Percentiles rank a stretch among this genome's conserved stretches.
phyloP scores from a whole-genome alignment of 1,284 basidiomycete species.

The Fomitopsis schrenkii region DNA sequence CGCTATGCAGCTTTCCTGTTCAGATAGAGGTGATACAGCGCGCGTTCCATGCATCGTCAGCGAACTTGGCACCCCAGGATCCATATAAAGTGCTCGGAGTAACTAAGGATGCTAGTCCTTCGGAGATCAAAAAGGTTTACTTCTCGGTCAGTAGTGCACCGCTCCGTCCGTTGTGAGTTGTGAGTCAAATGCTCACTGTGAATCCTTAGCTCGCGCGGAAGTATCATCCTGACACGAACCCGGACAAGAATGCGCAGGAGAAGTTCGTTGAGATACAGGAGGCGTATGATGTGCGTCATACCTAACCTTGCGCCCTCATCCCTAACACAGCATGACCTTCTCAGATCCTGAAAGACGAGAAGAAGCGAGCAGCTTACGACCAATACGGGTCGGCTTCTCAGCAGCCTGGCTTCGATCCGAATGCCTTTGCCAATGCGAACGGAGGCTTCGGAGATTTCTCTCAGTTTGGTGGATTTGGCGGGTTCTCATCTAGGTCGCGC shows the following conservation, averaged over 20 bases:
- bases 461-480: conserved; percentile 59
- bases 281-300: conserved; percentile 85
- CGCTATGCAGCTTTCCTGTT: not conserved
- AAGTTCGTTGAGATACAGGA: conserved; percentile 97
- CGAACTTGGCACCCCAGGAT: conserved; percentile 66
- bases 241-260: conserved; percentile 86
- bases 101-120: conserved; percentile 74
- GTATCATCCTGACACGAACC: conserved; percentile 97
- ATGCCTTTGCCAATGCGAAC: conserved; percentile 49
- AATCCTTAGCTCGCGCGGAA: conserved; percentile 85
- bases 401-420: conserved; percentile 90
- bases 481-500: conserved; percentile 27
- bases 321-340: conserved; percentile 10
- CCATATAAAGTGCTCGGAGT: conserved; percentile 93
- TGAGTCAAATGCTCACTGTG: not conserved
- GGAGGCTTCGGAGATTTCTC: conserved; percentile 63
- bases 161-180: too few relatives aligned
- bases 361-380: conserved; percentile 92
- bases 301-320: conserved; percentile 8
- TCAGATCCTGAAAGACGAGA: conserved; percentile 91
- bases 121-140: conserved; percentile 97
- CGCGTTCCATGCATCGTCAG: conserved; percentile 67
- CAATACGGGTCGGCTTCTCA: conserved; percentile 94
- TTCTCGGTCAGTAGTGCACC: conserved; percentile 70
- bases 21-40: conserved; percentile 44